Conservation (phyloP, 495 filamentous ascomycete genomes). For the Terfezia boudieri region DNA sequence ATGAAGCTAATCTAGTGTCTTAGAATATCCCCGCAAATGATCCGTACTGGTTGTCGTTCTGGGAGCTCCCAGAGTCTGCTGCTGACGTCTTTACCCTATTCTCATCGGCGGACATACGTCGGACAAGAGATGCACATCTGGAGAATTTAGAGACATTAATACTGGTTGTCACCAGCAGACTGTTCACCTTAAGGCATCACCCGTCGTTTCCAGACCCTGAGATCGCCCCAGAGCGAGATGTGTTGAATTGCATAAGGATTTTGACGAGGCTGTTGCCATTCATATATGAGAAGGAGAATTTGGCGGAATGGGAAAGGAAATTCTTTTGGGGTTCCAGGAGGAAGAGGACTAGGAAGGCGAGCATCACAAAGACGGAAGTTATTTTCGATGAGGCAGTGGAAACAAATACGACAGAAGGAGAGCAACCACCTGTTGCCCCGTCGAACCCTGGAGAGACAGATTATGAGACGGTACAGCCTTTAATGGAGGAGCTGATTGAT, state of each 20-base stretch:
- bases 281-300: slow-evolving; percentile 70
- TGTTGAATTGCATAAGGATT: slow-evolving; percentile 80
- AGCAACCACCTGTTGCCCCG: slow-evolving; percentile 10
- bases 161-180: slow-evolving; percentile 53
- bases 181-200: slow-evolving; percentile 64
- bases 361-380: slow-evolving; percentile 40
- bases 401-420: slow-evolving; percentile 20
- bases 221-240: slow-evolving; percentile 70
- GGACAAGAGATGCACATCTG: slow-evolving; percentile 65
- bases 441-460: slow-evolving; percentile 32
- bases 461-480: slow-evolving; percentile 62
- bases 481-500: slow-evolving; percentile 87
- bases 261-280: slow-evolving; percentile 82
- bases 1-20: not conserved
- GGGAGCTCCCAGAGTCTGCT: slow-evolving; percentile 87
- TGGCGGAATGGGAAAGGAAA: slow-evolving; percentile 70
- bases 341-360: slow-evolving; percentile 31
- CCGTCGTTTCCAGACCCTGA: slow-evolving; percentile 78
- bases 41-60: slow-evolving; percentile 89
- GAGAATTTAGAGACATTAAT: slow-evolving; percentile 85
- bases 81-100: slow-evolving; percentile 97
- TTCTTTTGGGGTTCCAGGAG: slow-evolving; percentile 76
- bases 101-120: slow-evolving; percentile 75
- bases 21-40: slow-evolving; percentile 67
- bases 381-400: slow-evolving; percentile 64